Evolutionary conservation across 176 grass and related monocot genomes (phyloP).

Genomic region (Alloteropsis semialata): DNA sequence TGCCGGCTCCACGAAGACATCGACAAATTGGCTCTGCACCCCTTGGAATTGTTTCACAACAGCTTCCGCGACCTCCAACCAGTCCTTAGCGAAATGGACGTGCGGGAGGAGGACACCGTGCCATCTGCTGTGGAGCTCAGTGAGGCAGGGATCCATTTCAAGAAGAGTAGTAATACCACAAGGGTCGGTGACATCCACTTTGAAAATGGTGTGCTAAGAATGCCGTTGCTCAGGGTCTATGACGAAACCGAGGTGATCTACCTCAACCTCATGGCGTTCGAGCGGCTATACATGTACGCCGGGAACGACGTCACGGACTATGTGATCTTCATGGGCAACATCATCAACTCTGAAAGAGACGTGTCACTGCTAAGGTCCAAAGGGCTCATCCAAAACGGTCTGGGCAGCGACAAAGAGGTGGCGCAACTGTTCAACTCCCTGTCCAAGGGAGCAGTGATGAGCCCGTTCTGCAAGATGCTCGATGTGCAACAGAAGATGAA

Average conservation of each 20-base stretch:
- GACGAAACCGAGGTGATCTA: conserved; percentile 39
- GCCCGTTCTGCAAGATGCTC: background rate
- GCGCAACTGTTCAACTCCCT: conserved; percentile 25
- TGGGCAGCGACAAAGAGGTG: conserved; percentile 28
- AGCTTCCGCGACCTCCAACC: background rate
- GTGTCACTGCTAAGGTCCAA: conserved; percentile 40
- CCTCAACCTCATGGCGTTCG: conserved; percentile 66
- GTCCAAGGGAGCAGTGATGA: background rate
- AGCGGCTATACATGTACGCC: conserved; percentile 32
- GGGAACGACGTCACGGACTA: conserved; percentile 44
- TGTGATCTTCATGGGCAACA: conserved; percentile 60
- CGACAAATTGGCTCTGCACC: background rate
- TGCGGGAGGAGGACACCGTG: background rate
- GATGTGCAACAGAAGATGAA: background rate
- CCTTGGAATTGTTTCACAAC: background rate
- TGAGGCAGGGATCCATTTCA: conserved; percentile 54
- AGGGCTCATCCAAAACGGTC: background rate
- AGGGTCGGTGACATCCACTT: conserved; percentile 43
- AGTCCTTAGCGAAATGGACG: rapidly evolving
- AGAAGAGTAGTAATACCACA: conserved; percentile 1
- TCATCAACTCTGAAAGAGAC: conserved; percentile 51
- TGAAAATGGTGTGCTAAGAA: conserved; percentile 9
- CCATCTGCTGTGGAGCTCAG: conserved; percentile 37
- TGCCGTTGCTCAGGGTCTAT: conserved; percentile 30
- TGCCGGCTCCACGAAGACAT: rapidly evolving